These are phyloP conservation scores for Chenopodium berlandieri DNA, from an alignment of 148 eudicot genomes.

Conservation along the genomic window DNA sequence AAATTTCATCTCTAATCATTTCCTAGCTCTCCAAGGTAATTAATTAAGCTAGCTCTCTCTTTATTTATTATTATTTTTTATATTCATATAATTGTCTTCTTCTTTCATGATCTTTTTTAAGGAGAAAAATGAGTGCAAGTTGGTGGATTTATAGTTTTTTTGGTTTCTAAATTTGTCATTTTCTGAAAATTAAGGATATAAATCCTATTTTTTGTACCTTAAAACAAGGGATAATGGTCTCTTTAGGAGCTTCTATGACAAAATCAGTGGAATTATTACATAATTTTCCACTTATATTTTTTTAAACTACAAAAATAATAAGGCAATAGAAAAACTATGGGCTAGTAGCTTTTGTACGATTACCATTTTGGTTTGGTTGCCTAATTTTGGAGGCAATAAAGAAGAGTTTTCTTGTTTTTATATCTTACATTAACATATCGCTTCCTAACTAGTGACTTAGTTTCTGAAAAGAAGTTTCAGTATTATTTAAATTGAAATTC, in stretches of 20 bases:
- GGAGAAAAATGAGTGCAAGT: background rate
- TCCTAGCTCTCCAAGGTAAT: conserved; percentile 19
- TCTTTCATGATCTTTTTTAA: background rate
- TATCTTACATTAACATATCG: too few relatives aligned
- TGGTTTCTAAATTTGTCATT: background rate
- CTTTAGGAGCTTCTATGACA: background rate
- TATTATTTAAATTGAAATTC: background rate
- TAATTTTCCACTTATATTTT: conserved; percentile 1
- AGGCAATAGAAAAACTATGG: background rate
- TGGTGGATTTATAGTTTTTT: background rate
- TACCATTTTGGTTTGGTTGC: background rate
- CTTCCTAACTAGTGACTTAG: too few relatives aligned
- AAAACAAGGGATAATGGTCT: conserved; percentile 20
- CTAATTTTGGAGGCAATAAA: conserved; percentile 13
- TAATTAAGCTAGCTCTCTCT: background rate
- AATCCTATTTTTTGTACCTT: background rate
- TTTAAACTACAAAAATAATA: background rate
- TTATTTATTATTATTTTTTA: background rate
- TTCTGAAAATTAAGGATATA: background rate
- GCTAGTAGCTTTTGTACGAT: background rate
- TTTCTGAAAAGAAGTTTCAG: too few relatives aligned
- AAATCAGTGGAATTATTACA: background rate
- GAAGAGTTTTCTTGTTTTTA: background rate
- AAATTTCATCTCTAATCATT: background rate
- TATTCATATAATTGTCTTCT: background rate